Percentiles rank a stretch among this genome's conserved stretches.
Evolutionary conservation across 768 basidiomycete species (phyloP).

Genomic region (Suillus paluster): DNA sequence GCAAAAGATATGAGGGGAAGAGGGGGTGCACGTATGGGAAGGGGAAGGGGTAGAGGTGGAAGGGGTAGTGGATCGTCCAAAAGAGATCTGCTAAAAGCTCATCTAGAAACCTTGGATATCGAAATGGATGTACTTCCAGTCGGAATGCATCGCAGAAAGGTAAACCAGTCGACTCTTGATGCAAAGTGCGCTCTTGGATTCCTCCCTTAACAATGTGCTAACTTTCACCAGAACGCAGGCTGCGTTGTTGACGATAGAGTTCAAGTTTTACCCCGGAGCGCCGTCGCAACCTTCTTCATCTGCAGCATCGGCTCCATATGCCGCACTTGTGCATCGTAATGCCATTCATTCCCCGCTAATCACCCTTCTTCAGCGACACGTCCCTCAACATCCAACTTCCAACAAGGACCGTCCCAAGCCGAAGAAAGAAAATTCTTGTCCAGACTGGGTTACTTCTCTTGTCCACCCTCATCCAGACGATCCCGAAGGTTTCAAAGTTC

Average conservation of each 20-base stretch:
- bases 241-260: slow-evolving; percentile 73
- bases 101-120: slow-evolving; percentile 70
- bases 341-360: slow-evolving; percentile 52
- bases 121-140: slow-evolving; percentile 76
- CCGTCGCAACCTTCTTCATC: slow-evolving; percentile 45
- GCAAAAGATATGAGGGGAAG: slow-evolving; percentile 21
- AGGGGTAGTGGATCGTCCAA: slow-evolving; percentile 47
- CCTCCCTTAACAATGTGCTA: slow-evolving; percentile 13
- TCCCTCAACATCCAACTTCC: slow-evolving; percentile 28
- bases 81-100: slow-evolving; percentile 66
- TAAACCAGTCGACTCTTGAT: slow-evolving; percentile 87
- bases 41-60: slow-evolving; percentile 33
- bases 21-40: slow-evolving; percentile 28
- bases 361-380: slow-evolving; percentile 49
- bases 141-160: slow-evolving; percentile 80
- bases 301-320: slow-evolving; percentile 45
- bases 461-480: slow-evolving; percentile 58
- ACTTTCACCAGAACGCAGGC: slow-evolving; percentile 59
- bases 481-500: slow-evolving; percentile 56
- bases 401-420: slow-evolving; percentile 39
- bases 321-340: slow-evolving; percentile 69
- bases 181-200: slow-evolving; percentile 58
- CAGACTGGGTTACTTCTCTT: slow-evolving; percentile 61
- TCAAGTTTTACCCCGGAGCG: slow-evolving; percentile 64
- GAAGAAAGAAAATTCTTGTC: slow-evolving; percentile 50